Evolutionary conservation across 441 rosid species (phyloP).

Genomic region (Populus hybrid): DNA sequence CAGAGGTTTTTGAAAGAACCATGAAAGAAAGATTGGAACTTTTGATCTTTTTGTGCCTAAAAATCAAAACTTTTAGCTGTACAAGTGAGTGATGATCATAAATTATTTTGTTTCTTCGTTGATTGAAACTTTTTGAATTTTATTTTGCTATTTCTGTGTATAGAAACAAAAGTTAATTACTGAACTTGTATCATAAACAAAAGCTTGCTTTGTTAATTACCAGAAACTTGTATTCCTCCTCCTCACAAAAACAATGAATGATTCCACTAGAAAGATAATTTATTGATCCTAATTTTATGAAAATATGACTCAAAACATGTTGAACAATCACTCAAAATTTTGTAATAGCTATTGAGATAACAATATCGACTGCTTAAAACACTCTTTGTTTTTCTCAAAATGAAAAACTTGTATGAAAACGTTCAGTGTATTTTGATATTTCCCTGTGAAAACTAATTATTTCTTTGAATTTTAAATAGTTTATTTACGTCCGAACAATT

Average conservation of each 20-base stretch:
- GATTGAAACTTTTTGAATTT: not conserved
- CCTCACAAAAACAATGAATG: too few species aligned
- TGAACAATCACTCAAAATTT: too few species aligned
- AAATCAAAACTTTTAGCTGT: not conserved
- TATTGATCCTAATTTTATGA: too few species aligned
- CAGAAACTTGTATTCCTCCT: too few species aligned
- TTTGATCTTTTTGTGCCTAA: not conserved
- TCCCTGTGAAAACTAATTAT: not conserved
- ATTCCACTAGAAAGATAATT: too few species aligned
- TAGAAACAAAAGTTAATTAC: too few species aligned
- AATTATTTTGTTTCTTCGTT: too few species aligned
- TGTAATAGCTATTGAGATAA: too few species aligned
- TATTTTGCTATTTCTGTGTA: not conserved
- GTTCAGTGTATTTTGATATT: not conserved
- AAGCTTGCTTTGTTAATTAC: not conserved
- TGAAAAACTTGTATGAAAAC: not conserved
- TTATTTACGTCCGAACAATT: not conserved
- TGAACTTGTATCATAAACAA: too few species aligned
- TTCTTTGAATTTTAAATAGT: not conserved
- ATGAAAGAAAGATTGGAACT: not conserved
- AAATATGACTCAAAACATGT: too few species aligned
- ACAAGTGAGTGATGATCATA: not conserved
- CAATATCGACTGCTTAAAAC: too few species aligned
- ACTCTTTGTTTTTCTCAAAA: not conserved
- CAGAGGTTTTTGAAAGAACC: conserved; percentile 65